Percentiles rank a stretch among this genome's conserved stretches.
These are phyloP conservation scores for Isoetes taiwanensis DNA, from an alignment of 75 land plant genomes.

Conservation along the genomic window DNA sequence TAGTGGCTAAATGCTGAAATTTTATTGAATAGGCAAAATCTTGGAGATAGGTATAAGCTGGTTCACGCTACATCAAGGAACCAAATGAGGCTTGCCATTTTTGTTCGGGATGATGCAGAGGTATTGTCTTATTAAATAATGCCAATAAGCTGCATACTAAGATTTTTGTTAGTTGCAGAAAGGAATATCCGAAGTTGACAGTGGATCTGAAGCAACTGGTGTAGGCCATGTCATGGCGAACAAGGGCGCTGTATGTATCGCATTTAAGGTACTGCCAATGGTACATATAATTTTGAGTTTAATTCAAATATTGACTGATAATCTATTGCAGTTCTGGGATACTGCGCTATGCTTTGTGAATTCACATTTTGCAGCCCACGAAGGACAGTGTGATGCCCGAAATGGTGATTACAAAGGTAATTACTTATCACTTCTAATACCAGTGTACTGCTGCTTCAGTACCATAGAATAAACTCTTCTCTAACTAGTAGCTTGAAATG, in stretches of 20 bases:
- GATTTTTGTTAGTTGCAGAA: slow-evolving; percentile 18
- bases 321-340: slow-evolving; percentile 30
- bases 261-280: slow-evolving; percentile 22
- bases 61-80: slow-evolving; percentile 35
- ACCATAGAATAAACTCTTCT: too few species aligned
- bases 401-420: slow-evolving; percentile 1
- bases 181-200: slow-evolving; percentile 42
- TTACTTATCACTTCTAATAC: not conserved
- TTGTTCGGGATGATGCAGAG: slow-evolving; percentile 40
- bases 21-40: slow-evolving; percentile 11
- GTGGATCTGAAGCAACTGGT: slow-evolving; percentile 46
- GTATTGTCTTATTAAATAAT: not conserved
- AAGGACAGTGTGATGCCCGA: slow-evolving; percentile 33
- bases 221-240: slow-evolving; percentile 46
- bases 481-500: too few species aligned
- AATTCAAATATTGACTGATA: not conserved
- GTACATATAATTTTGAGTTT: not conserved
- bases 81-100: slow-evolving; percentile 35
- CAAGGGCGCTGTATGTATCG: slow-evolving; percentile 41
- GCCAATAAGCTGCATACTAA: not conserved
- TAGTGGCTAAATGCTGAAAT: too few species aligned
- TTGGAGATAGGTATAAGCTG: slow-evolving; percentile 31
- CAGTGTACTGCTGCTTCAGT: not conserved
- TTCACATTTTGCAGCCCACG: slow-evolving; percentile 46
- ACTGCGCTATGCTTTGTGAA: slow-evolving; percentile 41